Percentiles rank a stretch among this genome's conserved stretches.
These are phyloP conservation scores for Cercophora newfieldiana DNA, from an alignment of 495 filamentous ascomycete species.

Conservation along the genomic window DNA sequence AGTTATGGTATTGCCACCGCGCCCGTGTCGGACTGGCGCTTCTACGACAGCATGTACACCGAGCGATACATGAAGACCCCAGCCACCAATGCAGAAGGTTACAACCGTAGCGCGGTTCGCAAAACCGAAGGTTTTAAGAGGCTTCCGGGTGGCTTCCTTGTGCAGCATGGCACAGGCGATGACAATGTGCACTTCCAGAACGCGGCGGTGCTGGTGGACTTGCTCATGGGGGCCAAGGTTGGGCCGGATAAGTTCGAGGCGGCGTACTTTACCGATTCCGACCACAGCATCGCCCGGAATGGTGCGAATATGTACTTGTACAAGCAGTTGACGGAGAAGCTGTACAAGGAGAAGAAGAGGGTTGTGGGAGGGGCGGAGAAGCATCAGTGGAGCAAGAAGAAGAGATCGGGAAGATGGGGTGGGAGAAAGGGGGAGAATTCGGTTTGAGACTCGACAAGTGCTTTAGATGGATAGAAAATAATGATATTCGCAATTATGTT, in stretches of 20 bases:
- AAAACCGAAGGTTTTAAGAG: conserved; percentile 52
- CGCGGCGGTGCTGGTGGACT: conserved; percentile 51
- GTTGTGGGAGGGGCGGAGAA: background rate
- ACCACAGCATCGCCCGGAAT: conserved; percentile 53
- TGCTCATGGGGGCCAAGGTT: conserved; percentile 49
- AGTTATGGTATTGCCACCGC: conserved; percentile 54
- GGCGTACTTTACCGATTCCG: conserved; percentile 55
- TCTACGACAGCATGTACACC: conserved; percentile 65
- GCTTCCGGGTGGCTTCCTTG: conserved; percentile 50
- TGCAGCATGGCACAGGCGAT: conserved; percentile 59
- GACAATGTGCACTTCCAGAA: conserved; percentile 65
- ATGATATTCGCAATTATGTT: too few relatives aligned
- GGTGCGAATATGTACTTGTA: conserved; percentile 48
- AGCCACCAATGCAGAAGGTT: conserved; percentile 48
- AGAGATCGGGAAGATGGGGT: background rate
- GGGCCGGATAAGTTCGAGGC: conserved; percentile 53
- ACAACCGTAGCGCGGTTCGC: conserved; percentile 47
- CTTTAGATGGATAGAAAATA: too few relatives aligned
- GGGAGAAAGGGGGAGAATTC: too few relatives aligned
- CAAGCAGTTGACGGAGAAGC: conserved; percentile 48
- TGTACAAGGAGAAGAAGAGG: conserved; percentile 32
- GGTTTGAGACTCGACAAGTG: too few relatives aligned
- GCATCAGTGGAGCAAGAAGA: conserved; percentile 28
- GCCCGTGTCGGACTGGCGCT: conserved; percentile 59
- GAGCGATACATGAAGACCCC: conserved; percentile 65